These are phyloP conservation scores for Cardiospermum halicacabum DNA, from an alignment of 345 rosid species.

Conservation along the genomic window DNA sequence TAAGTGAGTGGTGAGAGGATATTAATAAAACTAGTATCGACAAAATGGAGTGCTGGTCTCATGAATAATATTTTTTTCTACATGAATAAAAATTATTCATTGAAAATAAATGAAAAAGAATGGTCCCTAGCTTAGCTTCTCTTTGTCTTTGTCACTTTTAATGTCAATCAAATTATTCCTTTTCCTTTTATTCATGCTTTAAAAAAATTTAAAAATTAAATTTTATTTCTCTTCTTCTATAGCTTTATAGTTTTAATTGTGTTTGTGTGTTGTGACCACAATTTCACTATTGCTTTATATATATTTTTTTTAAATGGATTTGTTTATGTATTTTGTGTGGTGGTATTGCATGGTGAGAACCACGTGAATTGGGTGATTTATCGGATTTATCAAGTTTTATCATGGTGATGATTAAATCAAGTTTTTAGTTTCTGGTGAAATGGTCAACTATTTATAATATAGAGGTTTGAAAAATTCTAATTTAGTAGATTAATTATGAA, in stretches of 20 bases:
- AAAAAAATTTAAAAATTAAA: too few relatives aligned
- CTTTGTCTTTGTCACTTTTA: conserved; percentile 16
- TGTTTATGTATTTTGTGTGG: too few relatives aligned
- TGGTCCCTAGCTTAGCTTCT: conserved; percentile 20
- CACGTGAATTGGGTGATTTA: too few relatives aligned
- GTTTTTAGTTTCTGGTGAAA: not conserved
- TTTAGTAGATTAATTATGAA: not conserved
- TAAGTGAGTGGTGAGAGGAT: not conserved
- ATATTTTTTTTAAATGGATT: not conserved
- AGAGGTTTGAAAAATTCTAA: conserved; percentile 10
- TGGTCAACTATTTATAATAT: conserved; percentile 11
- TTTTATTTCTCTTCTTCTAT: conserved; percentile 4
- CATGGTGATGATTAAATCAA: too few relatives aligned
- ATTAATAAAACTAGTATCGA: not conserved
- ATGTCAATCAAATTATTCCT: conserved; percentile 23
- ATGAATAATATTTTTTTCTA: not conserved
- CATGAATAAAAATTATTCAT: not conserved
- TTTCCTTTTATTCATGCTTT: conserved; percentile 23
- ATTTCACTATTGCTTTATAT: not conserved
- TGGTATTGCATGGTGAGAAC: too few relatives aligned
- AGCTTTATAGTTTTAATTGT: not conserved
- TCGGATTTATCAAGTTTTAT: too few relatives aligned
- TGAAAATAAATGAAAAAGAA: not conserved
- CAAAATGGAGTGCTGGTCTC: conserved; percentile 8
- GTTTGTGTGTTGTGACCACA: conserved; percentile 19